Base-by-base conservation (phyloP, 2,329 filamentous ascomycete species). In the Xylaria sp. region DNA sequence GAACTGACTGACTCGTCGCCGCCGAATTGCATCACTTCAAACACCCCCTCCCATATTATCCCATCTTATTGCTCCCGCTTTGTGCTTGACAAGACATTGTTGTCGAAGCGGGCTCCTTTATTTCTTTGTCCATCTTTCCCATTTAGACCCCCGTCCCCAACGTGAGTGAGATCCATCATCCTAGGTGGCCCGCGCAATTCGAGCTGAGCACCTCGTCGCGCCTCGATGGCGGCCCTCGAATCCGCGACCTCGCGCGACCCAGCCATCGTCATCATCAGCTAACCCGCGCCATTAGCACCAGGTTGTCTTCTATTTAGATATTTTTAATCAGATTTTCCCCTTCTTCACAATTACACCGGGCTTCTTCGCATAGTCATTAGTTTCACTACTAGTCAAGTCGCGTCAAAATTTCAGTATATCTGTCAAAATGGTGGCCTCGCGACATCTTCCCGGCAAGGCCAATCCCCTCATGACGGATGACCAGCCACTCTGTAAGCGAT, bases 391-490 rank as follows among this genome's bases (percentile, higher is more conserved):
- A 67, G 65, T 71, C 54, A 44, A 60, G 73, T 74, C 74, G 74
- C 71, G 70, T 72, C 68, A 37, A 51, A 44, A 61, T 40, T 18
- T 35, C 51, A 48, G 66, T 50, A 64, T 16, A 68, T 65, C 64
- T 40, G 35, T 27, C 73, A 76, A 78, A 66, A 85, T 84, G 82
- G 78, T 78, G 47, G 72, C 76, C 55, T 74, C 77, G 21, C 77
- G 88, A 79, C 80, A 78, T 57, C 83, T 93, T 71, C 91, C 91
- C 40, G 81, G 82, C 74, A 84, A 84, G 81, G 84, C 86, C 77
- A 93, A 93, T 79, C 90, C 88, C 72, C 84, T 92, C 70, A 86
- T 93, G 80, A 84, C 87, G 29, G 87, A 90, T 69, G 85, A 88
- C 73, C 84, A 90, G 63, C 91, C 91, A 62, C 77, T 83, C 60